These are phyloP conservation scores for Termitomyces sp. DNA, from an alignment of 768 basidiomycete genomes.

Conservation along the genomic window DNA sequence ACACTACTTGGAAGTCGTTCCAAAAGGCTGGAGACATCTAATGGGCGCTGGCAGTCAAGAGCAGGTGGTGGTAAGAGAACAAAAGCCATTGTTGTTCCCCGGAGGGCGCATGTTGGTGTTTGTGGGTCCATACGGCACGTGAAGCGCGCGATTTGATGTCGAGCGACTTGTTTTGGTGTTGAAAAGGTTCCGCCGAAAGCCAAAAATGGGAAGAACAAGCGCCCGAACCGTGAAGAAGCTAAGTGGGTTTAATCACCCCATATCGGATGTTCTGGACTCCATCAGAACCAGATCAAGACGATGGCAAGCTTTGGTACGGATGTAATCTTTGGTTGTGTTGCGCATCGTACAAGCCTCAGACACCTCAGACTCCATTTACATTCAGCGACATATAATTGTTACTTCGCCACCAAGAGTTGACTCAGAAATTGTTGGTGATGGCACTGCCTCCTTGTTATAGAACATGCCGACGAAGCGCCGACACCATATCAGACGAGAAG, in stretches of 20 bases:
- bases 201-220: background rate
- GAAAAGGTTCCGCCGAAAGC: background rate
- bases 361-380: background rate
- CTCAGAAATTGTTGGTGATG: background rate
- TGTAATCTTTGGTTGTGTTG: background rate
- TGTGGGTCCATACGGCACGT: conserved; percentile 9
- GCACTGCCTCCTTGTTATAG: background rate
- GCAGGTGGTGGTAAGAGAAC: conserved; percentile 1
- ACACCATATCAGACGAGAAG: background rate
- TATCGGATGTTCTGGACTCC: background rate
- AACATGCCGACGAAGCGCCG: background rate
- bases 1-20: background rate
- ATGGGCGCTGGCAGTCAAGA: background rate
- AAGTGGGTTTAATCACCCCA: background rate
- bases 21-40: background rate
- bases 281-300: background rate
- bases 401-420: background rate
- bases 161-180: background rate
- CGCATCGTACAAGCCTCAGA: background rate
- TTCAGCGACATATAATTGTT: background rate
- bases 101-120: background rate
- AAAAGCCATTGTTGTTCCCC: conserved; percentile 2
- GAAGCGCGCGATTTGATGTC: conserved; percentile 1
- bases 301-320: background rate
- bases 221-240: background rate